phyloP scores from a whole-genome alignment of 2,329 filamentous ascomycete genomes.

The Diaporthe amygdali region DNA sequence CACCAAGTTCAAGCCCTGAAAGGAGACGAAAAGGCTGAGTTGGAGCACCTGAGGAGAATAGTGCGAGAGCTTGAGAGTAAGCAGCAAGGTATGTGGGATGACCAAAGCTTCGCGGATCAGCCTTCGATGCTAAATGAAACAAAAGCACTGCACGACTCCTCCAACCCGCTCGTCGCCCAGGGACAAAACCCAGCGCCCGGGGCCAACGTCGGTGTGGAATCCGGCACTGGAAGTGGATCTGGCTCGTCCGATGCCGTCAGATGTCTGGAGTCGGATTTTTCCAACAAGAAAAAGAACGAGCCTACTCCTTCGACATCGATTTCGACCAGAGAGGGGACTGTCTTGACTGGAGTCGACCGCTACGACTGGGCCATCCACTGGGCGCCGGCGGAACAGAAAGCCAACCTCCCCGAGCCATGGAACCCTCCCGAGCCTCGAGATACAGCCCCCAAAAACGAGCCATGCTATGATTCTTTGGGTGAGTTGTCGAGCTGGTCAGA shows the following conservation, averaged over 20 bases:
- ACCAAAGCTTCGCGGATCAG: not conserved
- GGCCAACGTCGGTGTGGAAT: no score
- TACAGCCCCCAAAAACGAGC: not conserved
- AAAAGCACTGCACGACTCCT: not conserved
- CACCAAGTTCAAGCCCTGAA: not conserved
- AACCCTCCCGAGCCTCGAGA: not conserved
- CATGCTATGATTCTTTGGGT: not conserved
- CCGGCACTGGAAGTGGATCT: not conserved
- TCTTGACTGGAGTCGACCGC: not conserved
- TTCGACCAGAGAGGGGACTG: not conserved
- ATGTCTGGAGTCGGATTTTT: not conserved
- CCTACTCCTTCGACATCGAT: not conserved
- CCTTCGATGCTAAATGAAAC: not conserved
- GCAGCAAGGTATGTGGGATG: not conserved
- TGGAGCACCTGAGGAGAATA: not conserved
- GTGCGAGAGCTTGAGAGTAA: not conserved
- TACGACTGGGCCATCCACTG: slow-evolving; percentile 1
- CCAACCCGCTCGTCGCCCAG: not conserved
- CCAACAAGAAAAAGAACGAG: not conserved
- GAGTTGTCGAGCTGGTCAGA: no score
- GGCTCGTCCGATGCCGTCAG: not conserved
- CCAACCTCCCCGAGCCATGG: not conserved
- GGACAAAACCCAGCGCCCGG: not conserved
- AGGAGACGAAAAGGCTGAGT: not conserved
- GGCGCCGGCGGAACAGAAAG: not conserved